Conservation (phyloP, 306 rosid genomes). For the Rosa multiflora region DNA sequence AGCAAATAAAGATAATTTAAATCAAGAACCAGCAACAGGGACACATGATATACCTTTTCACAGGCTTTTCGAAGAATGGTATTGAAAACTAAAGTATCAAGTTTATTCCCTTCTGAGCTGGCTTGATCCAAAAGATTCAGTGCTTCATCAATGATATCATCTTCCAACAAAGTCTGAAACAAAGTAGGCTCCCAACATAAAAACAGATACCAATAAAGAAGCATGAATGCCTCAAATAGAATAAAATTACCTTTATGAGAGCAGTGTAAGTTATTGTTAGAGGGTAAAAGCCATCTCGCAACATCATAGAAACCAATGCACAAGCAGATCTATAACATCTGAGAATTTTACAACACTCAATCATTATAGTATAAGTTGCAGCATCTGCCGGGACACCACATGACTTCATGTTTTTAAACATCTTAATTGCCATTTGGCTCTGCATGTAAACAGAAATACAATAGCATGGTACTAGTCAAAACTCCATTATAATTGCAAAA, state of each 20-base stretch:
- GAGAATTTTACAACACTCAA: conserved; percentile 57
- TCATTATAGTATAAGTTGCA: conserved; percentile 70
- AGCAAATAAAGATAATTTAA: background rate
- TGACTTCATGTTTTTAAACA: conserved; percentile 69
- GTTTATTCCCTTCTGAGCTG: conserved; percentile 50
- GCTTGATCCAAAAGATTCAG: conserved; percentile 62
- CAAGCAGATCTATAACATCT: conserved; percentile 67
- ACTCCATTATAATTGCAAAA: conserved; percentile 22
- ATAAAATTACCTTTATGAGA: conserved; percentile 51
- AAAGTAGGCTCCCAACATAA: conserved; percentile 29
- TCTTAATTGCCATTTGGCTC: conserved; percentile 55
- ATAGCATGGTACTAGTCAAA: conserved; percentile 20
- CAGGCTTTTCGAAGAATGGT: conserved; percentile 55
- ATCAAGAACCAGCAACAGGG: conserved; percentile 5
- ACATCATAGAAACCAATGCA: conserved; percentile 64
- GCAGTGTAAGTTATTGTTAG: conserved; percentile 48
- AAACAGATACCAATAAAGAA: background rate
- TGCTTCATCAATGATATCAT: conserved; percentile 54
- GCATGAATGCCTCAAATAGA: background rate
- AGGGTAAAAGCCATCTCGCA: conserved; percentile 68
- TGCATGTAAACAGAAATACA: conserved; percentile 47
- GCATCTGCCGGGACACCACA: conserved; percentile 51
- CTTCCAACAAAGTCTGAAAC: conserved; percentile 63
- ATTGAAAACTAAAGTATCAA: conserved; percentile 62
- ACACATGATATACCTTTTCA: conserved; percentile 48